phyloP scores from a whole-genome alignment of 176 grass and related monocot species.

The Poa annua region DNA sequence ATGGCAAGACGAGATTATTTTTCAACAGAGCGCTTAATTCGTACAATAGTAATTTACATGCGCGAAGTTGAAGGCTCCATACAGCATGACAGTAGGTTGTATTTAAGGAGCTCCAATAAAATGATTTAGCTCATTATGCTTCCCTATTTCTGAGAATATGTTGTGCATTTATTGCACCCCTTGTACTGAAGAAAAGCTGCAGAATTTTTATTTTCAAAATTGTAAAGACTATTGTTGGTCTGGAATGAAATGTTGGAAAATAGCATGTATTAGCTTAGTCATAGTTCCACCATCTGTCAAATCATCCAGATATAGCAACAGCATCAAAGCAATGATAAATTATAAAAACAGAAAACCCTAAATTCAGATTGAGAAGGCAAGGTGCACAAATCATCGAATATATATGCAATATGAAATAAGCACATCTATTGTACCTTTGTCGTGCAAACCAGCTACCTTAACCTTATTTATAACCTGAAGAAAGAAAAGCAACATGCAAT shows the following conservation, averaged over 20 bases:
- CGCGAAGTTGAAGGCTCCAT: not conserved
- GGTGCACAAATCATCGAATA: not conserved
- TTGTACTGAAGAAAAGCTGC: not conserved
- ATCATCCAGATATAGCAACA: not conserved
- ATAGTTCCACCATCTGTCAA: not conserved
- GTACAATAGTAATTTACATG: not conserved
- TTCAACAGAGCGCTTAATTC: not conserved
- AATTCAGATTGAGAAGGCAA: constrained; percentile 29
- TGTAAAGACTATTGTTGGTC: not conserved
- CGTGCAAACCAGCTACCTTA: constrained; percentile 82
- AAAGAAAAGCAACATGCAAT: constrained; percentile 29
- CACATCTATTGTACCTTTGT: constrained; percentile 67
- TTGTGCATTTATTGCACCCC: not conserved
- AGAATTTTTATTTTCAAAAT: not conserved
- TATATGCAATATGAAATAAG: not conserved
- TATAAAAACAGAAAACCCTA: not conserved
- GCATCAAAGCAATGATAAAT: not conserved
- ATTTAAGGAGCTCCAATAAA: not conserved
- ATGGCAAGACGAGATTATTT: not conserved
- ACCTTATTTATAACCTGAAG: constrained; percentile 80
- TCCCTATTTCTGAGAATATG: not conserved
- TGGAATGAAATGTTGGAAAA: constrained; percentile 20
- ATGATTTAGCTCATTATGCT: not conserved
- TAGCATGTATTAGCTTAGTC: not conserved
- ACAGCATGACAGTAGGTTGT: not conserved